Evolutionary conservation across 805 yeast species (phyloP), one percentile per base, ranked within the genome.

Genomic region (Wickerhamomyces pijperi): DNA sequence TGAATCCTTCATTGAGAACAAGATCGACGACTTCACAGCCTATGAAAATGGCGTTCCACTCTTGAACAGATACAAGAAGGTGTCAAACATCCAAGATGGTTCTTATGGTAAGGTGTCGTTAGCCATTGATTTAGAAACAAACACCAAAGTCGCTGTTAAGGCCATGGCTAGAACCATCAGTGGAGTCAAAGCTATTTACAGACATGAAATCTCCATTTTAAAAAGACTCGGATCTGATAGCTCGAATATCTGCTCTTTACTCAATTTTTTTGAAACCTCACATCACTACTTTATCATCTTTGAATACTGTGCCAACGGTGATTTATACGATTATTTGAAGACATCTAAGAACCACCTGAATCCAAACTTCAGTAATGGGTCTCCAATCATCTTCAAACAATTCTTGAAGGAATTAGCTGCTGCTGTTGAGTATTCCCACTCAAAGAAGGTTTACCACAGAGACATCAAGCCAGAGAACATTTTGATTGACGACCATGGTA

Each of bases 381-480:
- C 47, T 14, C 40, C 49, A 13, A 17, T 40, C 32, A 2, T 64
- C 53, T 47, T 64, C 54, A 48, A 65, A 58, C 44, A 53, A 46
- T 45, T 61, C 64, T 53, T 74, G 29, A 60, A 60, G 38, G 82
- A 79, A 54, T 48, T 81, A 39, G 58, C 61, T 40, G 58, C 61
- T 31, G 83, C 80, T 8, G 58, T 82, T 20, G 48, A 57, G 13
- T 74, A 61, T 48, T 65, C 80, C 4, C 90, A 82, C 51, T 56
- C 69, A 4, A 57, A 61, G 33, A 79, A 80, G 1, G 65, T 80
- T 13, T 78, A 72, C 46, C 88, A 80, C 55, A 63, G 88, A 36
- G 88, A 80, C 52, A 68, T 80, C 41, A 80, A 80, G 55, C 88
- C 88, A 1, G 88, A 80, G 57, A 80, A 80, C 49, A 68, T 80